Evolutionary conservation across 1,284 basidiomycete genomes (phyloP), one percentile per base, ranked within the genome.

Genomic region (Heliocybe sulcata): DNA sequence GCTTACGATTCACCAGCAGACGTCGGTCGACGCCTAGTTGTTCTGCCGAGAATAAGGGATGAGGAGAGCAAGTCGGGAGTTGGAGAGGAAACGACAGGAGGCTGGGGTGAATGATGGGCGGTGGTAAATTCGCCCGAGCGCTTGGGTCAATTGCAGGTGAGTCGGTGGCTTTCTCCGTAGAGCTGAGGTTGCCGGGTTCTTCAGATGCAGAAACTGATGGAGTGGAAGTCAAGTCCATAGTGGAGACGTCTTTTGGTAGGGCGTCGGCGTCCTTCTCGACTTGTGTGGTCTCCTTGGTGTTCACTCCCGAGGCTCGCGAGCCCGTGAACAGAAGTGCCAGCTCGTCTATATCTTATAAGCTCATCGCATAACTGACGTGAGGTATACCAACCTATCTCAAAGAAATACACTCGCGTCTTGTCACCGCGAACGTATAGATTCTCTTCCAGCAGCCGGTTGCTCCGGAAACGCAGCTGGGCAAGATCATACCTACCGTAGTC

Each of bases 401-500:
- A 98, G 68, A 97, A 98, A 69, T 97, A 98, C 0, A 98, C 95
- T 33, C 97, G 77, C 0, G 96, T 99, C 60, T 95, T 96, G 70
- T 99, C 96, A 1, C 96, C 96, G 50, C 96, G 82, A 52, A 95
- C 87, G 64, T 98, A 98, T 60, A 96, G 91, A 67, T 96, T 95
- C 52, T 96, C 93, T 38, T 92, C 89, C 14, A 99, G 79, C 59
- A 99, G 77, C 27, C 97, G 79, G 1, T 89, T 85, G 19, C 82
- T 80, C 69, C 93, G 96, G 77, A 99, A 98, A 3, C 97, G 79
- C 23, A 99, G 75, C 70, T 99, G 96, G 1, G 94, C 90, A 52
- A 94, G 81, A 67, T 99, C 97, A 67, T 98, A 83, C 25, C 97
- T 81, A 0, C 94, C 97, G 65, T 99, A 99, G 68, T 99, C 97